Percentiles rank a stretch among this genome's conserved stretches.
Evolutionary conservation across 1,284 basidiomycete genomes (phyloP).

Genomic region (Sutorius eximius): DNA sequence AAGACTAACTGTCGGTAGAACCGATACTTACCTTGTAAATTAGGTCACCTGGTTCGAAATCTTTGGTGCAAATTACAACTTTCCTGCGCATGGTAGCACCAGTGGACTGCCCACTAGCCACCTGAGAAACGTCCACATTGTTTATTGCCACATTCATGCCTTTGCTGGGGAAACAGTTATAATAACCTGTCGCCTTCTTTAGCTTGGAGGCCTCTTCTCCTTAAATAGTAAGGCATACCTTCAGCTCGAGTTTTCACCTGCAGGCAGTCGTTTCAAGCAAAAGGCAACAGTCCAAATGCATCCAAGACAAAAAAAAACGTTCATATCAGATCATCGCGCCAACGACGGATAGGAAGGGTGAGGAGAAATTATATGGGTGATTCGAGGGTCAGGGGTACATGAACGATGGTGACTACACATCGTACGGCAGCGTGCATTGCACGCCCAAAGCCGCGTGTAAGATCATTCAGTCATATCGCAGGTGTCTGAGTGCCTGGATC

Average conservation of each 20-base stretch:
- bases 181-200: conserved; percentile 59
- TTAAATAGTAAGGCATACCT: conserved; percentile 59
- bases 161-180: conserved; percentile 68
- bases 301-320: conserved; percentile 36
- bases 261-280: conserved; percentile 17
- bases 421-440: conserved; percentile 33
- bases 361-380: conserved; percentile 19
- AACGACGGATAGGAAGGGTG: conserved; percentile 24
- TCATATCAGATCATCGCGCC: conserved; percentile 65
- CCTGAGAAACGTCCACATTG: conserved; percentile 39
- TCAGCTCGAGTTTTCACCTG: conserved; percentile 67
- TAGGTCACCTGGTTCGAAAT: conserved; percentile 65
- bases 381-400: conserved; percentile 25
- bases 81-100: conserved; percentile 44
- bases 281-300: conserved; percentile 17
- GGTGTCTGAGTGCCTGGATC: conserved; percentile 62
- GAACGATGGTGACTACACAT: conserved; percentile 32
- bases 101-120: conserved; percentile 17
- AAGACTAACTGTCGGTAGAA: background rate
- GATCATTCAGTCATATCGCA: conserved; percentile 37
- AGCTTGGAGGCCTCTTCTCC: conserved; percentile 27
- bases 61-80: conserved; percentile 64
- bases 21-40: conserved; percentile 65
- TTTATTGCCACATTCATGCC: conserved; percentile 65
- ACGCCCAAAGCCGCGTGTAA: conserved; percentile 33